Base-by-base conservation (phyloP, 441 rosid species). In the Pelargonium australe region DNA sequence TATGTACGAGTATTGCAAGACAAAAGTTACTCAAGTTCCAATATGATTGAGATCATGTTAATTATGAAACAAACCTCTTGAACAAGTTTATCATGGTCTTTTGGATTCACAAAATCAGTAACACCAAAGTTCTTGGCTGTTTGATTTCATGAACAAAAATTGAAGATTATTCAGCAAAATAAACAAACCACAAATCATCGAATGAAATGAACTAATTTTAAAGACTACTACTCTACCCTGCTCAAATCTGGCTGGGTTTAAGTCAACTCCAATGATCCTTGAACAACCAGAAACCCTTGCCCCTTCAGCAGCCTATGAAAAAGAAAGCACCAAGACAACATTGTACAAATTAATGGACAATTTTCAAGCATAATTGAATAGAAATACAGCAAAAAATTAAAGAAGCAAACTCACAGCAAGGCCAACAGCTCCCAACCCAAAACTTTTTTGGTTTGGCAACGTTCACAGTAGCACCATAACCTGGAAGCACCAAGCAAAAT, bases 401-500 rank as follows among this genome's bases (percentile, higher is more conserved):
- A 9, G 12, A 16, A 28, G 63, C 43, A 7, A 17, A 78, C 85
- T 80, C 68, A 88, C 94, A 6, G 89, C 92, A 14, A 89, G 92
- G 63, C 98, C 97, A 72, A 92, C 97, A 68, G 98, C 92, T 53
- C 96, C 98, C 61, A 92, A 79, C 25, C 98, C 97, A 43, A 89
- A 92, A 51, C 75, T 80, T 79, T 28, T 80, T 83, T 0, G 97
- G 98, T 81, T 87, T 89, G 63, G 97, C 94, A 12, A 92, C 97
- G 77, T 90, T 92, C 73, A 92, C 61, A 45, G 92, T 83, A 4
- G 97, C 98, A 53, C 96, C 97, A 74, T 88, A 72, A 31, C 93
- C 93, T 84, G 44, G 1, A 65, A 57, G 44, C 51, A 2, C 68
- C 20, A 7, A 31, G 10, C n/a, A 67, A 63, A 62, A 37, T 55